Conservation (phyloP, 352 stramenopile species). For the Globisporangium splendens region DNA sequence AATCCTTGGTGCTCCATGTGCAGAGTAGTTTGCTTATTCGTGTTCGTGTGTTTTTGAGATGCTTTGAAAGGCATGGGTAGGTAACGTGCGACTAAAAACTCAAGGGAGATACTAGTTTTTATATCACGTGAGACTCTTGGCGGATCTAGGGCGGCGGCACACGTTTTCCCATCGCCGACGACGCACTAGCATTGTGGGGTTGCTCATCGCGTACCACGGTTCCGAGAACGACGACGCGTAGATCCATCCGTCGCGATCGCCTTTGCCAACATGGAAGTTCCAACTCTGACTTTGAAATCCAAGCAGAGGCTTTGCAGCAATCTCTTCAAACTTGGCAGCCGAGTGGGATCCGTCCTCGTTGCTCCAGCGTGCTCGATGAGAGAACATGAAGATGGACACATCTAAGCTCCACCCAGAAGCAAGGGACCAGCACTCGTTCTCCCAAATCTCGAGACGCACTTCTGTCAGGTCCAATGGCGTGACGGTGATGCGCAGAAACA, state of each 20-base stretch:
- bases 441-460: constrained; percentile 26
- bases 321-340: constrained; percentile 17
- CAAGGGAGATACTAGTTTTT: no score
- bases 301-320: constrained; percentile 18
- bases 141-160: constrained; percentile 3
- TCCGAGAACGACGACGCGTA: constrained; percentile 31
- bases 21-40: no score
- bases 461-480: constrained; percentile 18
- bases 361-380: constrained; percentile 20
- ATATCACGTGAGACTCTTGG: no score
- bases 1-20: no score
- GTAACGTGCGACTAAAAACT: no score
- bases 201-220: constrained; percentile 28
- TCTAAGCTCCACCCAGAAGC: constrained; percentile 22
- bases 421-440: constrained; percentile 34
- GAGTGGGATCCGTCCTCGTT: constrained; percentile 23
- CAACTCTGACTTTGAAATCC: constrained; percentile 20
- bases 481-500: constrained; percentile 24
- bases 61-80: no score
- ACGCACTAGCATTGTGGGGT: constrained; percentile 18
- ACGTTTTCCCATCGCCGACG: constrained; percentile 25
- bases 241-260: constrained; percentile 35
- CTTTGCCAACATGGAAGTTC: constrained; percentile 25
- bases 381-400: constrained; percentile 5
- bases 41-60: no score